These are phyloP conservation scores for Tolypocladium ovalisporum DNA, from an alignment of 2,329 filamentous ascomycete species.

Conservation along the genomic window DNA sequence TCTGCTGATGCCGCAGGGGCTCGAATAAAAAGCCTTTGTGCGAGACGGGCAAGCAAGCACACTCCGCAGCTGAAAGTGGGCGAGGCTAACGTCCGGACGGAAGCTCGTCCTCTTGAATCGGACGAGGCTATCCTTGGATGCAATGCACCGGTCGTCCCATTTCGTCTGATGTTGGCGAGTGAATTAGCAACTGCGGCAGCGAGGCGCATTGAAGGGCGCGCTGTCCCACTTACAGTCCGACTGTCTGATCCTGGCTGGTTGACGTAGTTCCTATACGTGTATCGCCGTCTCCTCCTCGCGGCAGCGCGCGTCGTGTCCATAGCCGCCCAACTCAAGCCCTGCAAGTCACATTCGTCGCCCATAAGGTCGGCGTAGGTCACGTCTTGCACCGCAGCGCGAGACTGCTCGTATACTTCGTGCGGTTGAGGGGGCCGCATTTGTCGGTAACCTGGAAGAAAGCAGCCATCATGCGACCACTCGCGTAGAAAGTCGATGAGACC, in stretches of 20 bases:
- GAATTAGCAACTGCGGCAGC: neutral
- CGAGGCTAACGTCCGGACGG: constrained; percentile 38
- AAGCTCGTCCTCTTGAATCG: constrained; percentile 48
- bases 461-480: constrained; percentile 31
- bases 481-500: constrained; percentile 38
- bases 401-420: constrained; percentile 21
- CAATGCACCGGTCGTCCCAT: constrained; percentile 15
- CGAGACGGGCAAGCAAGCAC: constrained; percentile 46
- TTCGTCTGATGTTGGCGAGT: neutral
- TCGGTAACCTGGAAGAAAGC: constrained; percentile 12
- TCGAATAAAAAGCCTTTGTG: constrained; percentile 47
- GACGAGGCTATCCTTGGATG: constrained; percentile 39
- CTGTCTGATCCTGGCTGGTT: constrained; percentile 37
- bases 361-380: constrained; percentile 34
- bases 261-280: constrained; percentile 47
- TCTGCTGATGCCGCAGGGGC: constrained; percentile 34
- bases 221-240: constrained; percentile 31
- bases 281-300: constrained; percentile 35
- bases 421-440: constrained; percentile 13
- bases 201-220: neutral
- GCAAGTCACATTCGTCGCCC: constrained; percentile 47
- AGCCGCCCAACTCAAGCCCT: constrained; percentile 46
- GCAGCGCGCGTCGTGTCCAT: constrained; percentile 38
- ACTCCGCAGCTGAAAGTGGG: constrained; percentile 59
- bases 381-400: constrained; percentile 8